These are phyloP conservation scores for Colletotrichum tropicicola DNA, from an alignment of 2,329 filamentous ascomycete species.

Conservation along the genomic window DNA sequence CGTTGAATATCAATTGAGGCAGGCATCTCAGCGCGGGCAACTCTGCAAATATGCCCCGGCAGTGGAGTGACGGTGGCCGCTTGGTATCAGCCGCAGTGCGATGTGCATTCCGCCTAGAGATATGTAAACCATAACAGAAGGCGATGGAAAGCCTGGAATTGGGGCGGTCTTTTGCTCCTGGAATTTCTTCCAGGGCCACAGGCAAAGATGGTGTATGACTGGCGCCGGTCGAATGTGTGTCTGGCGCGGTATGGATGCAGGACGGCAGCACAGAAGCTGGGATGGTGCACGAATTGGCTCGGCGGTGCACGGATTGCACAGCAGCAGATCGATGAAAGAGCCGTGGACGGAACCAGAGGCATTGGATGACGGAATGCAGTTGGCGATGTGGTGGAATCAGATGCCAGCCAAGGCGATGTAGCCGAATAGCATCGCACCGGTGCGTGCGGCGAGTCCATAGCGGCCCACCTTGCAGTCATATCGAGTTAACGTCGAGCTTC, in stretches of 20 bases:
- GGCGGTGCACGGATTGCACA: not conserved
- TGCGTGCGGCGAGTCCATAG: conserved; percentile 16
- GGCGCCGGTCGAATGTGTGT: not conserved
- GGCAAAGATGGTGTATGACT: not conserved
- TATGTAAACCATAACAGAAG: not conserved
- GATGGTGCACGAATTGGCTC: not conserved
- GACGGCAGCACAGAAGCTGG: not conserved
- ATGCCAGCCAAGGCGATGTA: conserved; percentile 23
- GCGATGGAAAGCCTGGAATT: not conserved
- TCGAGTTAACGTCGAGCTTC: conserved; percentile 20
- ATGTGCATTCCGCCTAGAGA: not conserved
- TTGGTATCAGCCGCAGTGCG: not conserved
- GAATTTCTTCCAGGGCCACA: not conserved
- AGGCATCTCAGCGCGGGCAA: not conserved
- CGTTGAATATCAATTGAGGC: not conserved
- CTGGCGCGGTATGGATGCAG: not conserved
- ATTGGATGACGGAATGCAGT: conserved; percentile 26
- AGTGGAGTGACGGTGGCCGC: not conserved
- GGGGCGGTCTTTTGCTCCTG: conserved; percentile 3
- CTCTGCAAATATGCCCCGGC: not conserved
- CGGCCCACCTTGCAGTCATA: not conserved
- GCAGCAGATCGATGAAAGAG: not conserved
- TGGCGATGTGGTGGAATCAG: conserved; percentile 17
- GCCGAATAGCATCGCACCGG: conserved; percentile 6
- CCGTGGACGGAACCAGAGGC: conserved; percentile 6